Evolutionary conservation across 371 early-diverging fungal species (phyloP).

Genomic region (Lichtheimia hyalospora): DNA sequence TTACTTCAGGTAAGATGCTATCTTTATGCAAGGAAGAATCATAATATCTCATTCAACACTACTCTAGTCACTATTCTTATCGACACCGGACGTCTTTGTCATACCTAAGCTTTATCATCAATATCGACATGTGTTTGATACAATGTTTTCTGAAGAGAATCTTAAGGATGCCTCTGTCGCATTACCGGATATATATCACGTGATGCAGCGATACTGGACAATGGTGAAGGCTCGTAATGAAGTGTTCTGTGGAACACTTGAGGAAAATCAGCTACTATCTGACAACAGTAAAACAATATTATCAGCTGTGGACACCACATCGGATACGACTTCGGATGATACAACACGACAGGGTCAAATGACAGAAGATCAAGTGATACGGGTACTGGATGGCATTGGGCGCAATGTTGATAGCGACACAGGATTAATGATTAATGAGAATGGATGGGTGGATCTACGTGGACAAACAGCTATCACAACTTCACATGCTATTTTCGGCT

Average conservation of each 20-base stretch:
- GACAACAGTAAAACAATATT: not conserved
- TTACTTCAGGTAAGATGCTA: slow-evolving; percentile 44
- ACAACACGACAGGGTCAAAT: slow-evolving; percentile 11
- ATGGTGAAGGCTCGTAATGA: slow-evolving; percentile 51
- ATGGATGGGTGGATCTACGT: slow-evolving; percentile 36
- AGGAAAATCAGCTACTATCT: slow-evolving; percentile 25
- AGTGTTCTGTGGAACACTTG: slow-evolving; percentile 43
- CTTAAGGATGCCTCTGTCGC: slow-evolving; percentile 9
- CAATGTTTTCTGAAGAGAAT: slow-evolving; percentile 29
- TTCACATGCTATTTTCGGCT: slow-evolving; percentile 29
- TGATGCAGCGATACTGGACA: slow-evolving; percentile 40
- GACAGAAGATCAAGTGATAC: slow-evolving; percentile 40
- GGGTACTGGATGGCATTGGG: slow-evolving; percentile 41
- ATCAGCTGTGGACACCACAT: not conserved
- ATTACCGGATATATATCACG: slow-evolving; percentile 26
- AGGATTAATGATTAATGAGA: slow-evolving; percentile 29
- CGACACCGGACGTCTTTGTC: slow-evolving; percentile 69
- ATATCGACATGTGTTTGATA: slow-evolving; percentile 36
- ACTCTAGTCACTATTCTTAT: slow-evolving; percentile 54
- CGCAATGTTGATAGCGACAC: slow-evolving; percentile 31
- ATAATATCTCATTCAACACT: too few relatives aligned
- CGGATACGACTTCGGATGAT: not conserved
- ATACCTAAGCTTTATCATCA: slow-evolving; percentile 55
- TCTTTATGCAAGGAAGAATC: not conserved
- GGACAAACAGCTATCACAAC: slow-evolving; percentile 35